Evolutionary conservation across 2,329 filamentous ascomycete species (phyloP), one percentile per base, ranked within the genome.

Genomic region (Aspergillus sp.): DNA sequence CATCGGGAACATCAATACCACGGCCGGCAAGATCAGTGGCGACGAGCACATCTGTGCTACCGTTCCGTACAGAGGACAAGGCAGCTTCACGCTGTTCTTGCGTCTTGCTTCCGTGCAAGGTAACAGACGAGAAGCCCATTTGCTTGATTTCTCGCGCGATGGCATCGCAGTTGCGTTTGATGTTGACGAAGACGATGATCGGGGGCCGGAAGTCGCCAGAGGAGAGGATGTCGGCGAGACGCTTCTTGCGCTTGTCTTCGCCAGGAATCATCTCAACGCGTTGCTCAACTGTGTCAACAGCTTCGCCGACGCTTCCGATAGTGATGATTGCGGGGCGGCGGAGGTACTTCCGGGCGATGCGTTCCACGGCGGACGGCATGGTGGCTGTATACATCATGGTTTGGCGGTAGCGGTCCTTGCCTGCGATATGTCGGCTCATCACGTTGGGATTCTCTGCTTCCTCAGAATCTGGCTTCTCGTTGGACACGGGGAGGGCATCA

Each of bases 331-430:
- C 93, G 0, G 93, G 93, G 10, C 93, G 83, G 1, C 91, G 86
- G 13, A 97, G 82, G 64, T 98, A 98, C 66, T 95, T 95, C 60
- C 90, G 86, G n/a, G 93, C 93, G 54, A 98, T 97, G 53, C 88
- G 87, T 66, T 98, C 93, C 13, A 98, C 88, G 0, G 87, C 82
- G 0, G 87, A 74, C 1, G 93, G 90, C 93, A 98, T 98, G 23
- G 93, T 98, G 46, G 93, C 93, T 55, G 93, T 97, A 81, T 97
- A 98, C 93, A 98, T 98, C 93, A 98, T 98, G 0, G 93, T 98
- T 69, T 98, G 91, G 50, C 93, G 79, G 73, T 97, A 97, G 19
- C 86, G 80, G 60, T 90, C 85, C 56, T 83, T 82, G 15, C 82
- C 82, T 46, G 84, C 84, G 1, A 95, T 73, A 60, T 86, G 86